Base-by-base conservation (phyloP, 2,329 filamentous ascomycete genomes). In the Pseudofabraea citricarpa region DNA sequence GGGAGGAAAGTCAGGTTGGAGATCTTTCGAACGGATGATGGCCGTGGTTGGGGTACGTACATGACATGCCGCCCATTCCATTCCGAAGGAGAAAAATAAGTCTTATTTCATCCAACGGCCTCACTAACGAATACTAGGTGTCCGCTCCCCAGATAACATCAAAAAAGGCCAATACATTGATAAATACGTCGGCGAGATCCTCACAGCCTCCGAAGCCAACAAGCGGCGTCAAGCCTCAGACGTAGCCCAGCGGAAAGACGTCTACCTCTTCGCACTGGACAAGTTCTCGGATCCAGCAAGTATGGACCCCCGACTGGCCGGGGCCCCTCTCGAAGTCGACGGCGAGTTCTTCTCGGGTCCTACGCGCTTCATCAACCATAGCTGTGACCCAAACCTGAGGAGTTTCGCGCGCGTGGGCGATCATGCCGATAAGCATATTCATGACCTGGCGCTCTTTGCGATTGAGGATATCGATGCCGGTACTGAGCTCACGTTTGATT, bases 351-450 rank as follows among this genome's bases (percentile, higher is more conserved):
- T 83, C 70, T 86, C 87, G 1, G 86, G 86, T 0, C 85, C 86
- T 0, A 87, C 85, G 0, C 77, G 87, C 3, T 93, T 91, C 63
- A 85, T 91, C 61, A 93, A 93, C 55, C 87, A 93, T 61, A 85
- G 79, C 2, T 91, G 87, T 60, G 77, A 87, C 4, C 87, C 87
- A 0, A 91, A 90, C 56, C 74, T 89, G 57, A 73, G 84, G 12
- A 87, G 90, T 47, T 91, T 90, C 63, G 86, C 85, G 0, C 79
- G 88, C 1, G 84, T 87, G 2, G 86, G 85, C 40, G 87, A 90
- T 56, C 83, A 87, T 48, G 78, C 84, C 0, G 85, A 90, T 56
- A 80, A 81, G 46, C 75, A 80, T 36, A 72, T 90, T 6, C 89
- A 91, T 59, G 85, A 90, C 47, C 67, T 91, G 37, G 87, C 85